These are phyloP conservation scores for Diatrype stigma DNA, from an alignment of 2,329 filamentous ascomycete species.

Conservation along the genomic window DNA sequence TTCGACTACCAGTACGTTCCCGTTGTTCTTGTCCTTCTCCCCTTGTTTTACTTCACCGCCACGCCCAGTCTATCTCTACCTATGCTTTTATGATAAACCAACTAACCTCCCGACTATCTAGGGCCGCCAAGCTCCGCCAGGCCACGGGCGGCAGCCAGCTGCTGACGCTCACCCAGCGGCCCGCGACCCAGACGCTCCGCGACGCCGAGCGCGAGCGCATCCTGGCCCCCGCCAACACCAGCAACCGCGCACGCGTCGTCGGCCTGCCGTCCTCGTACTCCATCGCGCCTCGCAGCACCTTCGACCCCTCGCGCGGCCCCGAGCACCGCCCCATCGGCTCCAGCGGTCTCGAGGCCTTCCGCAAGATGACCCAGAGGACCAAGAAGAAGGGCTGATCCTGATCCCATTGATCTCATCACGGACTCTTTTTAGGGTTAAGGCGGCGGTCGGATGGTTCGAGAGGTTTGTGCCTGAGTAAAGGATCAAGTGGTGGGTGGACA, in stretches of 20 bases:
- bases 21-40: neutral
- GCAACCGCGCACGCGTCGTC: slow-evolving; percentile 54
- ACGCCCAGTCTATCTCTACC: too few species aligned
- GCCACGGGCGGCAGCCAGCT: slow-evolving; percentile 31
- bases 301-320: slow-evolving; percentile 46
- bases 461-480: too few species aligned
- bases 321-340: slow-evolving; percentile 59
- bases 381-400: slow-evolving; percentile 46
- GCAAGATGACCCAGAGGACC: slow-evolving; percentile 60
- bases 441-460: too few species aligned
- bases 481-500: too few species aligned
- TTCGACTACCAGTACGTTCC: slow-evolving; percentile 60
- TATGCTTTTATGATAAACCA: neutral
- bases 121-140: slow-evolving; percentile 51
- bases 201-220: slow-evolving; percentile 55
- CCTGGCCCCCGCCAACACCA: slow-evolving; percentile 50
- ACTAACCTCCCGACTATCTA: slow-evolving; percentile 17
- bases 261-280: slow-evolving; percentile 55
- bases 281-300: slow-evolving; percentile 58
- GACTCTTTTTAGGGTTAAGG: too few species aligned
- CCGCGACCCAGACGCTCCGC: slow-evolving; percentile 18
- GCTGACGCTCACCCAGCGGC: slow-evolving; percentile 26
- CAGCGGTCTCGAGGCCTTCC: slow-evolving; percentile 61
- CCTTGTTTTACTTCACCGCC: neutral
- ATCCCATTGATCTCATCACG: too few species aligned